Percentiles rank a stretch among this genome's conserved stretches.
Evolutionary conservation across 1,284 basidiomycete genomes (phyloP).

Genomic region (Sporisorium scitamineum): DNA sequence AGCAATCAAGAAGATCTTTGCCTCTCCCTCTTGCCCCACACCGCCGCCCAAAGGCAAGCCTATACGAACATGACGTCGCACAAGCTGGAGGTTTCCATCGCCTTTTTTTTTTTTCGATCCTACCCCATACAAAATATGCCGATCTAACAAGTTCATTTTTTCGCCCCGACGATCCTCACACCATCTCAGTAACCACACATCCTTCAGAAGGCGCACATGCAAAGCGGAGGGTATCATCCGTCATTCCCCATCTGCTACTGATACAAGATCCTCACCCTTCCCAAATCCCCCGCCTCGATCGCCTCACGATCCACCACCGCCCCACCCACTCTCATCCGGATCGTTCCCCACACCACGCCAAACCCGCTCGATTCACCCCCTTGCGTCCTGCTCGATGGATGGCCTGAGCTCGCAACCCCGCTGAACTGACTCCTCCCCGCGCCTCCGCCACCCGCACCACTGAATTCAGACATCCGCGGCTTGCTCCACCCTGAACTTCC

Average conservation of each 20-base stretch:
- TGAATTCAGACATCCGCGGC: constrained; percentile 32
- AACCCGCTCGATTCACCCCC: constrained; percentile 34
- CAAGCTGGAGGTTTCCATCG: constrained; percentile 7
- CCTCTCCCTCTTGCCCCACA: too few species aligned
- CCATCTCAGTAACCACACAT: neutral
- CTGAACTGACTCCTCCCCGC: constrained; percentile 15
- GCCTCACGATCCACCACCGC: constrained; percentile 31
- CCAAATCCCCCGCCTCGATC: constrained; percentile 46
- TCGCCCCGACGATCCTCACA: neutral
- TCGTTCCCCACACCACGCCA: constrained; percentile 31
- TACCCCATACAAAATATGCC: too few species aligned
- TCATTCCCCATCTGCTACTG: constrained; percentile 15
- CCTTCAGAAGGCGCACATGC: neutral
- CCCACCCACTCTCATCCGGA: constrained; percentile 37
- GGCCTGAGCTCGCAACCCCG: constrained; percentile 13
- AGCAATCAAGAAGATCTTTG: neutral
- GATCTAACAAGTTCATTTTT: neutral
- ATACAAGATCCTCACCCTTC: constrained; percentile 39
- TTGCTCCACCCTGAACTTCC: constrained; percentile 50
- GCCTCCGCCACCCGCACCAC: constrained; percentile 3
- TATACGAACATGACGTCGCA: constrained; percentile 26
- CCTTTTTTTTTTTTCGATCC: too few species aligned
- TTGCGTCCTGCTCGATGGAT: constrained; percentile 19
- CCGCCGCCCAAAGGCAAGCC: too few species aligned
- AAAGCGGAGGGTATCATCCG: constrained; percentile 1